Percentiles rank a stretch among this genome's conserved stretches.
These are phyloP conservation scores for Polysphondylium violaceum DNA, from an alignment of 78 protist genomes.

Conservation along the genomic window DNA sequence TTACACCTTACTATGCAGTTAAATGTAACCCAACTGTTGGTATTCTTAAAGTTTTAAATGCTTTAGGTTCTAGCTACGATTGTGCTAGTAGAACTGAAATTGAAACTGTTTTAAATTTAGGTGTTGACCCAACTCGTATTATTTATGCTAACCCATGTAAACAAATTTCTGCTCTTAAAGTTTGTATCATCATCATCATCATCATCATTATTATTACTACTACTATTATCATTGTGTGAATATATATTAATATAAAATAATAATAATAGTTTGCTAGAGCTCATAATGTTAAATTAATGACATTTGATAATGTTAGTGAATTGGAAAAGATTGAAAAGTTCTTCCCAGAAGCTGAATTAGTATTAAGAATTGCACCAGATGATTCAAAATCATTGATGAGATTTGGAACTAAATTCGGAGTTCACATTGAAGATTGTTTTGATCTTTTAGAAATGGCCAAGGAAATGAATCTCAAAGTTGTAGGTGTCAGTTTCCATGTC, in stretches of 20 bases:
- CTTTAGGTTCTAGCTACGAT: conserved; percentile 93
- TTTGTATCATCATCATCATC: background rate
- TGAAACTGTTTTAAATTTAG: conserved; percentile 65
- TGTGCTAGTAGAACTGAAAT: conserved; percentile 93
- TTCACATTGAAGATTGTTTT: conserved; percentile 66
- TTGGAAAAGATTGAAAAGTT: conserved; percentile 89
- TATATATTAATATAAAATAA: background rate
- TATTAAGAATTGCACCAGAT: conserved; percentile 94
- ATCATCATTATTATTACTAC: no score
- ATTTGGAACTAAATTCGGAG: conserved; percentile 92
- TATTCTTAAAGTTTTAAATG: conserved; percentile 83
- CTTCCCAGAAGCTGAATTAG: conserved; percentile 92
- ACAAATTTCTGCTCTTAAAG: conserved; percentile 62
- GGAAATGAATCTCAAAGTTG: conserved; percentile 82
- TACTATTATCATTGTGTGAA: background rate
- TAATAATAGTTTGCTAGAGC: conserved; percentile 79
- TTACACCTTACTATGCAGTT: conserved; percentile 94
- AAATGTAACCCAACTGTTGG: conserved; percentile 92
- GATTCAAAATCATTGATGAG: conserved; percentile 88
- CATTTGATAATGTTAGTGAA: conserved; percentile 95
- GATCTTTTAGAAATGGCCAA: conserved; percentile 84
- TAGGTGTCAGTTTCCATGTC: conserved; percentile 96
- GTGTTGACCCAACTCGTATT: conserved; percentile 85
- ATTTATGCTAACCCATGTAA: conserved; percentile 97
- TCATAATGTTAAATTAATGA: conserved; percentile 83